Evolutionary conservation across 78 protist genomes (phyloP).

Genomic region (Dictyostelium brefeldianum): DNA sequence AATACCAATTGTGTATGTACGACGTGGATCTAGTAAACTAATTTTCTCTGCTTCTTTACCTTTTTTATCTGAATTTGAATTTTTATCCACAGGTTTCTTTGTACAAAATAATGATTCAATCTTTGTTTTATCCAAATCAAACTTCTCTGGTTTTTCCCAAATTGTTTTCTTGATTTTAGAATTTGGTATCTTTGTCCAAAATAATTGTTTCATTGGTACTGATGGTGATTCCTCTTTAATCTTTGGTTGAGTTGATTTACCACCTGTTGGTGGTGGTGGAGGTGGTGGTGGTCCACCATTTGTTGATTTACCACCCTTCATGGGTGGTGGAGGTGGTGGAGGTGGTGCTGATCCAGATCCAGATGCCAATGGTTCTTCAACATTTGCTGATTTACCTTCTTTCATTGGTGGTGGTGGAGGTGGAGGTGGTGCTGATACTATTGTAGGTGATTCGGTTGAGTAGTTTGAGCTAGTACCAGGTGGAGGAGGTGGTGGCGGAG

Average conservation of each 20-base stretch:
- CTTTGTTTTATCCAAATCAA: slow-evolving; percentile 17
- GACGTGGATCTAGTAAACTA: slow-evolving; percentile 6
- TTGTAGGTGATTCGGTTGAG: background rate
- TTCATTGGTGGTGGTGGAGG: background rate
- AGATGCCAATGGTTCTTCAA: background rate
- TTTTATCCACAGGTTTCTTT: background rate
- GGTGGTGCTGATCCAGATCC: background rate
- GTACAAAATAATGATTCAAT: slow-evolving; percentile 44
- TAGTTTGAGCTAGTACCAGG: no score
- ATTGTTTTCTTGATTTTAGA: slow-evolving; percentile 35
- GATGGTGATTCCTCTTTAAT: slow-evolving; percentile 29
- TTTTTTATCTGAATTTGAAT: background rate
- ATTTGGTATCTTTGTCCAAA: slow-evolving; percentile 33
- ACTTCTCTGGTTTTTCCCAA: slow-evolving; percentile 39
- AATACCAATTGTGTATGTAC: slow-evolving; percentile 55
- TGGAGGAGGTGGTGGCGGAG: background rate
- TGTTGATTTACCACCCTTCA: slow-evolving; percentile 3
- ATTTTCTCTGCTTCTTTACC: background rate
- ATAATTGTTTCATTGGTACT: slow-evolving; percentile 72
- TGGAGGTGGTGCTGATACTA: background rate
- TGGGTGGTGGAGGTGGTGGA: slow-evolving; percentile 41
- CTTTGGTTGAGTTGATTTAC: background rate
- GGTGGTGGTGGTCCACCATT: slow-evolving; percentile 27
- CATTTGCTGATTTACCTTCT: background rate
- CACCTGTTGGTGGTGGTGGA: slow-evolving; percentile 66